Evolutionary conservation across 768 basidiomycete species (phyloP).

Genomic region (Lactarius hengduanensis): DNA sequence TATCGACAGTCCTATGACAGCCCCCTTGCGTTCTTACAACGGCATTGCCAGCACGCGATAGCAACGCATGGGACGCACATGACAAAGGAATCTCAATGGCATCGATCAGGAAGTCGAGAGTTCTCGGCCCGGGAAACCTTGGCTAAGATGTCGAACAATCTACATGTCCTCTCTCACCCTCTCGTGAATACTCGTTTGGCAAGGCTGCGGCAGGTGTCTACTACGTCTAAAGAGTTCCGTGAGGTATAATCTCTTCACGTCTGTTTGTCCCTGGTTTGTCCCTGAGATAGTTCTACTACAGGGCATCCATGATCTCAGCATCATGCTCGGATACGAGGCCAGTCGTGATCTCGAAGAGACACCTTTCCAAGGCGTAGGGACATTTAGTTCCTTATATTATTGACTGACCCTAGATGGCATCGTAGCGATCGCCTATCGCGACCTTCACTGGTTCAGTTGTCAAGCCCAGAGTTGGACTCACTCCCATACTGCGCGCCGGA

Average conservation of each 20-base stretch:
- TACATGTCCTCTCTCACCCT: constrained; percentile 28
- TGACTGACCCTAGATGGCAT: constrained; percentile 1
- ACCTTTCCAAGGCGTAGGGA: constrained; percentile 61
- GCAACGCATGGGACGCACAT: too few relatives aligned
- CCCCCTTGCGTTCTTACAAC: too few relatives aligned
- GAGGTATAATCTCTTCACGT: constrained; percentile 18
- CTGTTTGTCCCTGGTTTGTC: background rate
- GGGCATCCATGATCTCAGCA: constrained; percentile 73
- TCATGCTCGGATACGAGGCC: constrained; percentile 83
- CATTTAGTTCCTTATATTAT: background rate
- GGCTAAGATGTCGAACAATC: constrained; percentile 14
- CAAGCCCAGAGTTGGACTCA: constrained; percentile 77
- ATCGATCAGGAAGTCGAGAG: background rate
- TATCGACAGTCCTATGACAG: too few relatives aligned
- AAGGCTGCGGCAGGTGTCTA: constrained; percentile 25
- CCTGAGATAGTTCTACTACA: constrained; percentile 34
- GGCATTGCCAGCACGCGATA: too few relatives aligned
- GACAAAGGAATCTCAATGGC: too few relatives aligned
- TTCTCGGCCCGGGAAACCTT: background rate
- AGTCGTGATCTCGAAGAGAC: constrained; percentile 63
- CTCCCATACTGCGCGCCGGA: constrained; percentile 91
- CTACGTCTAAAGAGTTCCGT: constrained; percentile 29
- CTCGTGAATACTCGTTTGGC: constrained; percentile 28
- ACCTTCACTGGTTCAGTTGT: constrained; percentile 74
- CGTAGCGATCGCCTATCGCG: constrained; percentile 70